These are phyloP conservation scores for Garcia nutans DNA, from an alignment of 345 rosid species.

Conservation along the genomic window DNA sequence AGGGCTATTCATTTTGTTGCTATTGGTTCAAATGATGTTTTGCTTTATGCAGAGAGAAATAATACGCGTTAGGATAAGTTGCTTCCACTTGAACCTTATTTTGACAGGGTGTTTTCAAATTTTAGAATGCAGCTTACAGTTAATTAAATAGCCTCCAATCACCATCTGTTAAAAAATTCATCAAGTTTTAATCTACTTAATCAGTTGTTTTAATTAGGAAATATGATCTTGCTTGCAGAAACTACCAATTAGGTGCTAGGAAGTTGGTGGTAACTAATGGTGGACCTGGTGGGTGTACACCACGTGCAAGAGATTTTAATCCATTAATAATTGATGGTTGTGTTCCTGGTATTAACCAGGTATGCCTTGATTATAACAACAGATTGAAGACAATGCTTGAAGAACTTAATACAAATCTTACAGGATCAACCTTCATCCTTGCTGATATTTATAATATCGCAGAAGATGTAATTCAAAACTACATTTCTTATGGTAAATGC, in stretches of 20 bases:
- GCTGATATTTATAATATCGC: slow-evolving; percentile 56
- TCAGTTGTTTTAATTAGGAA: too few relatives aligned
- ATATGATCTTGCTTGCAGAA: slow-evolving; percentile 39
- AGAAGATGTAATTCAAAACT: slow-evolving; percentile 51
- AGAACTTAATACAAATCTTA: slow-evolving; percentile 41
- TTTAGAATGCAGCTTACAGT: slow-evolving; percentile 63
- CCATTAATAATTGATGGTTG: slow-evolving; percentile 44
- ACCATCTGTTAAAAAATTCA: too few relatives aligned
- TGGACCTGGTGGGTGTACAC: slow-evolving; percentile 81
- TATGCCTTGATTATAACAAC: slow-evolving; percentile 58
- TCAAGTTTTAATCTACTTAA: too few relatives aligned
- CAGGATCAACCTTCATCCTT: slow-evolving; percentile 49
- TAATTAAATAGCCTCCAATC: too few relatives aligned
- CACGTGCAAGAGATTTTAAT: slow-evolving; percentile 55
- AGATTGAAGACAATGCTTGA: slow-evolving; percentile 41
- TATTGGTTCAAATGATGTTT: slow-evolving; percentile 72
- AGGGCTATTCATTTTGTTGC: slow-evolving; percentile 52
- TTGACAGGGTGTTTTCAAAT: slow-evolving; percentile 48
- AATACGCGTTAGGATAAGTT: slow-evolving; percentile 23
- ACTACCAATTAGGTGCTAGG: slow-evolving; percentile 59
- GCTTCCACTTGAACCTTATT: slow-evolving; percentile 49
- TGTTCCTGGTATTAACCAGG: slow-evolving; percentile 47
- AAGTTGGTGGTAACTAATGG: slow-evolving; percentile 64
- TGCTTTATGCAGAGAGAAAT: too few relatives aligned
- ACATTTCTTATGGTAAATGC: slow-evolving; percentile 49